Conservation (phyloP, 2,329 filamentous ascomycete genomes). For the Teratosphaeria pseudoeucalypti region DNA sequence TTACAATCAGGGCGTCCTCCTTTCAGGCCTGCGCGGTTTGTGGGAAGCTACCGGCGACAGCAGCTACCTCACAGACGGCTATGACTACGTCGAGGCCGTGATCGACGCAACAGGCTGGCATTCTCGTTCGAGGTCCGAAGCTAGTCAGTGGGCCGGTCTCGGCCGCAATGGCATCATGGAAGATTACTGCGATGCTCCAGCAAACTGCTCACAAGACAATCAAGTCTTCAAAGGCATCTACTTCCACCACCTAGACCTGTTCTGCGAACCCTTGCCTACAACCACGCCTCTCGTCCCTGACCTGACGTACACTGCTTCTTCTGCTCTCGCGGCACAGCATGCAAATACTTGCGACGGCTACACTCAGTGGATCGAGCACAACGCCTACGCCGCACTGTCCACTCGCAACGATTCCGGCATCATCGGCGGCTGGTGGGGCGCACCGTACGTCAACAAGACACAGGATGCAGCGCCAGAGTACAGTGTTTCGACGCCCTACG, state of each 20-base stretch:
- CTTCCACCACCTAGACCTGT: slow-evolving; percentile 76
- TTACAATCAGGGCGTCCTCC: slow-evolving; percentile 88
- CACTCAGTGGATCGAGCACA: slow-evolving; percentile 64
- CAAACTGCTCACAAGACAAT: slow-evolving; percentile 68
- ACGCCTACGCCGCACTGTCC: slow-evolving; percentile 60
- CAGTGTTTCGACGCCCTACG: slow-evolving; percentile 27
- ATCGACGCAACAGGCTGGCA: slow-evolving; percentile 70
- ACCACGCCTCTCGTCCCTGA: slow-evolving; percentile 33
- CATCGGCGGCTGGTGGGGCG: slow-evolving; percentile 84
- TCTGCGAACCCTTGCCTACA: slow-evolving; percentile 57
- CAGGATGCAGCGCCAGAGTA: slow-evolving; percentile 11
- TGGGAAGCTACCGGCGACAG: slow-evolving; percentile 67
- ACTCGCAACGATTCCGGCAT: slow-evolving; percentile 58
- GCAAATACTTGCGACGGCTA: slow-evolving; percentile 55
- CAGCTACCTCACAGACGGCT: slow-evolving; percentile 67
- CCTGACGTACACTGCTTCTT: slow-evolving; percentile 32
- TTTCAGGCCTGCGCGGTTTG: slow-evolving; percentile 71
- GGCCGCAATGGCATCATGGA: slow-evolving; percentile 73
- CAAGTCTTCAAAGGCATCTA: slow-evolving; percentile 95
- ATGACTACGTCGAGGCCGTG: slow-evolving; percentile 60
- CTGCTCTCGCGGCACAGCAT: slow-evolving; percentile 38
- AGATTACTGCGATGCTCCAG: slow-evolving; percentile 68
- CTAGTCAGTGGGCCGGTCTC: slow-evolving; percentile 56
- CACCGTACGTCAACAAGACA: slow-evolving; percentile 9
- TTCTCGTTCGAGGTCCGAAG: slow-evolving; percentile 4